Evolutionary conservation across 2,329 filamentous ascomycete genomes (phyloP).

Genomic region (Dactylellina drechsleri): DNA sequence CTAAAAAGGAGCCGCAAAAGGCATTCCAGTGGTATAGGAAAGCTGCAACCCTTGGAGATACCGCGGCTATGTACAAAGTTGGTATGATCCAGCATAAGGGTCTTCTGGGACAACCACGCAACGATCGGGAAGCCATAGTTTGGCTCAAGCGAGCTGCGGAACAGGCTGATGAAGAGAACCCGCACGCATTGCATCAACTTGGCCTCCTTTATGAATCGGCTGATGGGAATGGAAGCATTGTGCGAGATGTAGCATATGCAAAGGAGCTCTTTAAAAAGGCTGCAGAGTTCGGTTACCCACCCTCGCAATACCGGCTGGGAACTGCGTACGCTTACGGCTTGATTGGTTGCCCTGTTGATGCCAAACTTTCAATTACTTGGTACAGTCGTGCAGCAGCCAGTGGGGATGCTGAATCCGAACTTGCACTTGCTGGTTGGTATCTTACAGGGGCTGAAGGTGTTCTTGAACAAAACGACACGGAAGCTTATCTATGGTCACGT

Average conservation of each 20-base stretch:
- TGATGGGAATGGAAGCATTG: constrained; percentile 70
- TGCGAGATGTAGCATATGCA: constrained; percentile 84
- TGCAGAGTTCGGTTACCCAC: constrained; percentile 90
- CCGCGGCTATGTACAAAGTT: constrained; percentile 97
- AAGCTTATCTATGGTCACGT: constrained; percentile 95
- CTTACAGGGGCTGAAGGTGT: constrained; percentile 89
- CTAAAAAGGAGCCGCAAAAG: constrained; percentile 87
- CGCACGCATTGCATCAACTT: constrained; percentile 92
- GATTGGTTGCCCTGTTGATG: constrained; percentile 83
- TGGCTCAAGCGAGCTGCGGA: constrained; percentile 96
- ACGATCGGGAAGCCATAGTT: constrained; percentile 83
- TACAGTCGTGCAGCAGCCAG: constrained; percentile 91
- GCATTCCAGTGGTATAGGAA: constrained; percentile 98
- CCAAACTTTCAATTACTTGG: constrained; percentile 87
- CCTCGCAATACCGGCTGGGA: constrained; percentile 89
- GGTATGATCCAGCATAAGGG: constrained; percentile 96
- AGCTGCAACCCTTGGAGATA: constrained; percentile 87
- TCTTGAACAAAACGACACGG: constrained; percentile 88
- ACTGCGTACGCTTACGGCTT: constrained; percentile 89
- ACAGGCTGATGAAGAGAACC: constrained; percentile 85
- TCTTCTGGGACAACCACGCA: constrained; percentile 83
- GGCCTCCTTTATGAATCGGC: constrained; percentile 72
- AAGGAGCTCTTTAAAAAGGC: constrained; percentile 84
- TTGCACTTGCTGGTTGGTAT: constrained; percentile 90
- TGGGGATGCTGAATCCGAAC: constrained; percentile 91